Base-by-base conservation (phyloP, 1,284 basidiomycete species). In the Fomitopsis palustris region DNA sequence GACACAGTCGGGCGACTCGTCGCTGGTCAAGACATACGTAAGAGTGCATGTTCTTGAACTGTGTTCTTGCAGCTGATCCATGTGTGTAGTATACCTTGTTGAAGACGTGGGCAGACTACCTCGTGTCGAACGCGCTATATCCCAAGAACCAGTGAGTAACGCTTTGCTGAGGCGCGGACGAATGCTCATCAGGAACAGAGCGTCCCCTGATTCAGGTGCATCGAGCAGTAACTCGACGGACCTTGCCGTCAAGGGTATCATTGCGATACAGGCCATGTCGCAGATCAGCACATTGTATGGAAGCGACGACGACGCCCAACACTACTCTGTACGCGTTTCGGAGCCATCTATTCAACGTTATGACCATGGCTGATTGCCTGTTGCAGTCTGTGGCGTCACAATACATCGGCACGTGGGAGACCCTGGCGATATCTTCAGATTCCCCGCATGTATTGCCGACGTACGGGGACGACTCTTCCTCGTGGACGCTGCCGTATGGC, bases 221-320 rank as follows among this genome's bases (percentile, higher is more conserved):
- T n/a, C 17, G 12, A 52, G n/a, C 7, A 81, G 83, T 29, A 90
- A 91, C 67, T 85, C 89, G 71, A 89, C 88, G 14, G 89, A 91
- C 65, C 78, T 90, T 19, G 87, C 87, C 0, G 84, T 90, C 73
- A 90, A 91, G 51, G 68, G 87, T 4, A 87, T 89, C 60, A 74
- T 87, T 47, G 87, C 86, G 25, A 88, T 90, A 65, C 81, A 79
- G 62, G 85, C 79, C 12, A 88, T 89, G 85, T 75, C 82, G 1
- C 74, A 82, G 56, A 85, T 88, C 42, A 78, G 78, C 2, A 66
- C 49, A 6, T 16, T 52, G 14, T 31, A 21, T 14, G 1, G 53
- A 56, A 56, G 58, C 59, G 61, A 17, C 51, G 29, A 10, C 2
- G 49, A 52, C 21, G 29, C 49, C 4, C n/a, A 52, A n/a, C 29